Evolutionary conservation across 345 rosid species (phyloP).

Genomic region (Barbarea vulgaris): DNA sequence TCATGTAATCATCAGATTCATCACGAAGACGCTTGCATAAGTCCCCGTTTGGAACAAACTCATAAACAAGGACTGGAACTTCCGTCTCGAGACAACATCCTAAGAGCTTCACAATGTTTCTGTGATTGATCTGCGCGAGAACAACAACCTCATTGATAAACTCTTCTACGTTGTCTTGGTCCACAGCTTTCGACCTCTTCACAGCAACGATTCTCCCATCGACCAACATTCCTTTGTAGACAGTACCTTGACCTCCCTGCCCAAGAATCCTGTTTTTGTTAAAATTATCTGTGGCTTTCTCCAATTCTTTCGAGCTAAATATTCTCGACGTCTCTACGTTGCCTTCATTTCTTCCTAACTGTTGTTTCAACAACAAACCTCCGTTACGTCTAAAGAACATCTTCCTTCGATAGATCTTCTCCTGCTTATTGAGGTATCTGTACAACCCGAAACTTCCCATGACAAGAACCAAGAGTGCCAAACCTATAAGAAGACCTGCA

Average conservation of each 20-base stretch:
- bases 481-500: conserved; percentile 35
- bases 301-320: conserved; percentile 32
- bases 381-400: conserved; percentile 40
- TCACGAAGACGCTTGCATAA: conserved; percentile 33
- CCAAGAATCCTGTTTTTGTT: conserved; percentile 37
- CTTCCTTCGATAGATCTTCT: background rate
- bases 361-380: conserved; percentile 39
- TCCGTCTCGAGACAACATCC: conserved; percentile 42
- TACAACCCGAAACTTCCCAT: conserved; percentile 28
- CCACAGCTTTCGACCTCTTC: conserved; percentile 29
- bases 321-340: conserved; percentile 33
- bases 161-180: conserved; percentile 39
- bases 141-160: conserved; percentile 43
- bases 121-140: conserved; percentile 37
- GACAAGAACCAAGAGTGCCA: conserved; percentile 16
- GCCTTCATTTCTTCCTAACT: conserved; percentile 31
- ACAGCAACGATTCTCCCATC: conserved; percentile 35
- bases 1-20: conserved; percentile 22
- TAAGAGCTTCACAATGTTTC: conserved; percentile 38
- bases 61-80: conserved; percentile 37
- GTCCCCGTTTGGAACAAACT: conserved; percentile 36
- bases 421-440: background rate
- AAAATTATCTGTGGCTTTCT: conserved; percentile 40
- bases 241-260: conserved; percentile 45
- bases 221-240: conserved; percentile 35